phyloP scores from a whole-genome alignment of 2,329 filamentous ascomycete species.

The Ceratocystis cacaofunesta region DNA sequence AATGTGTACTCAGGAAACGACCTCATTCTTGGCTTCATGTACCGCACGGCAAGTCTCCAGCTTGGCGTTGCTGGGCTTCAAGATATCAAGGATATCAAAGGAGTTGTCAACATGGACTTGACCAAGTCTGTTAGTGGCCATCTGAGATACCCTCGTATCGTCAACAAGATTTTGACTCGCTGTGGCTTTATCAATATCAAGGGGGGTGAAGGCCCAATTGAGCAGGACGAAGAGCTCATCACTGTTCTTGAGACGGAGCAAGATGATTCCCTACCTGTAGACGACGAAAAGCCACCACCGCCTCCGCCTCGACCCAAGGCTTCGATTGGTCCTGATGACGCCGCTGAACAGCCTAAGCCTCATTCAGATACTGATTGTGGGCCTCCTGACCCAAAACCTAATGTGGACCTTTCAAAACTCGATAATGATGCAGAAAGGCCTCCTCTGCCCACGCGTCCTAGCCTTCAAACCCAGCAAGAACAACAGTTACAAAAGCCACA shows the following conservation, averaged over 20 bases:
- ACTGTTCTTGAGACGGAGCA: neutral
- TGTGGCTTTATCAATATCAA: slow-evolving; percentile 37
- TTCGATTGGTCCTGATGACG: neutral
- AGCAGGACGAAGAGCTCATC: slow-evolving; percentile 33
- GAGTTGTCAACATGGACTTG: slow-evolving; percentile 44
- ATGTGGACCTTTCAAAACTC: neutral
- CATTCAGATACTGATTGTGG: slow-evolving; percentile 8
- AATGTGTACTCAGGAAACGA: slow-evolving; percentile 85
- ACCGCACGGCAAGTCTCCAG: slow-evolving; percentile 69
- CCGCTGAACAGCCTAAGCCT: neutral
- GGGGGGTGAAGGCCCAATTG: slow-evolving; percentile 31
- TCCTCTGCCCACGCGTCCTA: neutral
- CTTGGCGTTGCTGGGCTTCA: slow-evolving; percentile 75
- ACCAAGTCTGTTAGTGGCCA: slow-evolving; percentile 40
- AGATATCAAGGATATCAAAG: slow-evolving; percentile 49
- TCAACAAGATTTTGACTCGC: slow-evolving; percentile 35
- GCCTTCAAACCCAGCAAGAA: neutral
- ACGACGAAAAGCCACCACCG: slow-evolving; percentile 2
- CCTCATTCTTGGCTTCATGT: slow-evolving; percentile 73
- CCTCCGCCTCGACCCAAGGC: slow-evolving; percentile 10
- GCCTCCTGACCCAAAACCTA: neutral
- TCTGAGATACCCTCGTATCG: slow-evolving; percentile 36
- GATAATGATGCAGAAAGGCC: neutral
- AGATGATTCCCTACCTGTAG: neutral
- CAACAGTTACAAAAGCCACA: neutral